These are phyloP conservation scores for Wickerhamiella occidentalis DNA, from an alignment of 805 yeast species.

Conservation along the genomic window DNA sequence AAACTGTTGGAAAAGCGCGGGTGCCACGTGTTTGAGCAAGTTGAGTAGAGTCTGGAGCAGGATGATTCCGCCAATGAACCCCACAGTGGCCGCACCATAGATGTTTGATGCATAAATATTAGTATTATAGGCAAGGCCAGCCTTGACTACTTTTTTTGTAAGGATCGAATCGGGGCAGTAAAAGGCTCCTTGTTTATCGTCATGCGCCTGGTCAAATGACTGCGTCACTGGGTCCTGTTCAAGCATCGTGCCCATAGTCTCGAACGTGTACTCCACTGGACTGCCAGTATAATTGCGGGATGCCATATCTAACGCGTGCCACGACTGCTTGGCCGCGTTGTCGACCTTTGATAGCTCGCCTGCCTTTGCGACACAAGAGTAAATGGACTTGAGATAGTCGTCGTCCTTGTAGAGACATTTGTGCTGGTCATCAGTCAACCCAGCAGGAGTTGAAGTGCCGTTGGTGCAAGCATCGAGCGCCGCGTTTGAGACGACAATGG, in stretches of 20 bases:
- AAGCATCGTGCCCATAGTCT: background rate
- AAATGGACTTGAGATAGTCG: conserved; percentile 6
- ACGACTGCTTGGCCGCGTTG: conserved; percentile 5
- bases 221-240: background rate
- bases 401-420: conserved; percentile 2
- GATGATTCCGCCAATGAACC: conserved; percentile 12
- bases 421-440: background rate
- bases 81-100: conserved; percentile 11
- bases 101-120: conserved; percentile 11
- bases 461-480: conserved; percentile 6
- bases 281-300: conserved; percentile 5
- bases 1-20: background rate
- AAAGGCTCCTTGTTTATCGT: background rate
- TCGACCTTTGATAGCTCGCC: background rate
- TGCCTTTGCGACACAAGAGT: conserved; percentile 8
- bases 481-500: conserved; percentile 4
- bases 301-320: conserved; percentile 8
- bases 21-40: conserved; percentile 7
- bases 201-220: background rate
- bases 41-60: conserved; percentile 12
- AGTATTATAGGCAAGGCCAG: conserved; percentile 10
- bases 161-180: background rate
- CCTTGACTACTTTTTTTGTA: conserved; percentile 5
- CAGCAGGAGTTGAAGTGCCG: background rate
- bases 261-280: background rate